Conservation (phyloP, 495 filamentous ascomycete species). For the Talaromyces stipitatus region DNA sequence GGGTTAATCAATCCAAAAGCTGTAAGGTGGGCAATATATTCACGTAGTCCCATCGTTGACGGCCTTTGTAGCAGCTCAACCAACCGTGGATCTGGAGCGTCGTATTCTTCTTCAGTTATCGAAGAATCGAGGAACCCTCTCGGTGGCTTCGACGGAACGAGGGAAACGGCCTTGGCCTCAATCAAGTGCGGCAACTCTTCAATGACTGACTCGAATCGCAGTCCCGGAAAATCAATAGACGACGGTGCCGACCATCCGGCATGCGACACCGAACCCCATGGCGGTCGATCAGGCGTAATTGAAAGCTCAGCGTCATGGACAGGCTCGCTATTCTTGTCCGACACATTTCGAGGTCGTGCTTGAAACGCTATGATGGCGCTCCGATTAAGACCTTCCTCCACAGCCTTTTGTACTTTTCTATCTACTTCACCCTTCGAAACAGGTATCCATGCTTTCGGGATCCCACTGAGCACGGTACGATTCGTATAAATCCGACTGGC, state of each 20-base stretch:
- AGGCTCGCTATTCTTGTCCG: constrained; percentile 22
- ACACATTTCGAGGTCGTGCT: constrained; percentile 53
- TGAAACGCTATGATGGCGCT: constrained; percentile 80
- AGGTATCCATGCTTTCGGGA: constrained; percentile 78
- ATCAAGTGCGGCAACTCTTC: constrained; percentile 84
- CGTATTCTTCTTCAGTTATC: constrained; percentile 11
- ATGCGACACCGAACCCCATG: constrained; percentile 78
- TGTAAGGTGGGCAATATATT: constrained; percentile 69
- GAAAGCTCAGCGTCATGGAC: constrained; percentile 22
- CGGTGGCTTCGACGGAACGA: constrained; percentile 58
- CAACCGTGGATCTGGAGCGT: constrained; percentile 50
- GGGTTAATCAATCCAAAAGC: constrained; percentile 55
- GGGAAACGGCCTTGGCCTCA: constrained; percentile 82
- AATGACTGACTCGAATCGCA: constrained; percentile 77
- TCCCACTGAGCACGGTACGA: constrained; percentile 64
- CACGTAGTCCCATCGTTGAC: constrained; percentile 65
- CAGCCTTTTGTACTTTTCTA: constrained; percentile 64
- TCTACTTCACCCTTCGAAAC: constrained; percentile 68
- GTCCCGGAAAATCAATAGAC: constrained; percentile 63
- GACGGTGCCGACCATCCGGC: constrained; percentile 82
- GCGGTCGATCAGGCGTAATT: constrained; percentile 34
- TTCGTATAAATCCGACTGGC: constrained; percentile 83
- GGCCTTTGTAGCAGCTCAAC: constrained; percentile 66
- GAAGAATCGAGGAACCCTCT: constrained; percentile 25
- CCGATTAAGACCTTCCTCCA: constrained; percentile 58